These are phyloP conservation scores for Mycena olivaceomarginata DNA, from an alignment of 768 basidiomycete genomes.

Conservation along the genomic window DNA sequence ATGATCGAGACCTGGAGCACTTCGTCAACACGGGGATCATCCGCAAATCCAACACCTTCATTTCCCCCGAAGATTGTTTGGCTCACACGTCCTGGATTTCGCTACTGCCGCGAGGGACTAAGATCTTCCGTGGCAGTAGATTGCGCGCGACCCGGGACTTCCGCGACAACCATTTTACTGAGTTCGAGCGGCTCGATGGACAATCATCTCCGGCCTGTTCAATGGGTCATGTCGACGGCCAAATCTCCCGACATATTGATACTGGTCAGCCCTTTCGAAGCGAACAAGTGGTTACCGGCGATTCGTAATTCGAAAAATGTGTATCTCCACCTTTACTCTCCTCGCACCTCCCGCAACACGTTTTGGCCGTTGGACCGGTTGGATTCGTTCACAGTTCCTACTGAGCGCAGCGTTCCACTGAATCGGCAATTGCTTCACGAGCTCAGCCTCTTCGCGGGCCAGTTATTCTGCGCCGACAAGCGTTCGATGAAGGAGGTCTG, in stretches of 20 bases:
- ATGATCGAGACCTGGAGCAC: neutral
- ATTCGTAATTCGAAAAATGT: conserved; percentile 19
- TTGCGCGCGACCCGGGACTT: conserved; percentile 24
- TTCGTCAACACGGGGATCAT: conserved; percentile 17
- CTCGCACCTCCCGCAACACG: conserved; percentile 23
- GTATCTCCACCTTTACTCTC: conserved; percentile 27
- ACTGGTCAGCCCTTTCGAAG: conserved; percentile 32
- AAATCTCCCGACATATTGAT: neutral
- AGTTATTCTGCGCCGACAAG: conserved; percentile 27
- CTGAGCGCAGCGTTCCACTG: neutral
- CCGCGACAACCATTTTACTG: conserved; percentile 17
- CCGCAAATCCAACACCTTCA: neutral
- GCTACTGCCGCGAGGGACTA: conserved; percentile 8
- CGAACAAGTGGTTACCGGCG: conserved; percentile 22
- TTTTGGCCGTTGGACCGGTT: conserved; percentile 11
- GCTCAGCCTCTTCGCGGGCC: conserved; percentile 34
- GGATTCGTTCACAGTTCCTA: conserved; percentile 31
- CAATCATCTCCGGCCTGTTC: conserved; percentile 31
- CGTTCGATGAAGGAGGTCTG: conserved; percentile 25
- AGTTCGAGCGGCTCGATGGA: conserved; percentile 13
- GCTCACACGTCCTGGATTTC: conserved; percentile 26
- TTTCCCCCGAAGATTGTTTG: conserved; percentile 21
- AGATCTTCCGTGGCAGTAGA: conserved; percentile 15
- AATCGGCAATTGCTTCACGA: conserved; percentile 12
- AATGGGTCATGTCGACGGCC: conserved; percentile 29